Conservation (phyloP, 169 alveolate genomes). For the Perkinsus marinus region DNA sequence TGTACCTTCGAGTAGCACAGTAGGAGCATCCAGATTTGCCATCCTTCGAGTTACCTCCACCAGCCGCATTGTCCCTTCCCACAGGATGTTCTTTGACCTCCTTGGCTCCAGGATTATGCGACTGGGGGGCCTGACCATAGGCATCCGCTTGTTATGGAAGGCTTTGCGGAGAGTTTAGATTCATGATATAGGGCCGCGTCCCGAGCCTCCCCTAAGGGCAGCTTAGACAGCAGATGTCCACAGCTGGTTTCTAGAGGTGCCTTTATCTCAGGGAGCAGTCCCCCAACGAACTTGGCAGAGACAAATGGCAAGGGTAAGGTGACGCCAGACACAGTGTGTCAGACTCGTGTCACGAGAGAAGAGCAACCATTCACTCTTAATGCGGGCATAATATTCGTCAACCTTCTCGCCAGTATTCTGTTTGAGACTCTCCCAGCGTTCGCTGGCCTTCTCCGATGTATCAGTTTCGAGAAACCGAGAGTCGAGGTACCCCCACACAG, state of each 20-base stretch:
- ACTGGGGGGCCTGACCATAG: no score
- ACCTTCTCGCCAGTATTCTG: not conserved
- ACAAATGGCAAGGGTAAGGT: not conserved
- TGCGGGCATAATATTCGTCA: not conserved
- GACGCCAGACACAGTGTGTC: not conserved
- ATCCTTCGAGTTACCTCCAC: no score
- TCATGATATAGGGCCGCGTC: not conserved
- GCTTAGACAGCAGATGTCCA: not conserved
- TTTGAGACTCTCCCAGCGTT: not conserved
- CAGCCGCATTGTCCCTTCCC: no score
- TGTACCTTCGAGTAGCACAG: no score
- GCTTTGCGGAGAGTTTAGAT: no score
- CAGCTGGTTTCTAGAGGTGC: not conserved
- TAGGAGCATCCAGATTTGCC: no score
- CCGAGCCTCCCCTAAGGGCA: not conserved
- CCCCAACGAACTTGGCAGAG: not conserved
- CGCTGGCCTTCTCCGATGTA: not conserved
- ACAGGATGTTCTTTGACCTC: no score
- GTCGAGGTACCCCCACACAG: not conserved
- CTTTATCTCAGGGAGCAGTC: not conserved
- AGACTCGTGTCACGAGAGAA: no score
- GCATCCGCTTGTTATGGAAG: no score
- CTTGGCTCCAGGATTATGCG: no score
- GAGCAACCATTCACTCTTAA: not conserved
- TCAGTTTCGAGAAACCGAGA: not conserved